A percentile compares a stretch with the other conserved stretches of the same genome.
Conservation (phyloP, 495 filamentous ascomycete genomes). For the Aspergillus olivimuriae region DNA sequence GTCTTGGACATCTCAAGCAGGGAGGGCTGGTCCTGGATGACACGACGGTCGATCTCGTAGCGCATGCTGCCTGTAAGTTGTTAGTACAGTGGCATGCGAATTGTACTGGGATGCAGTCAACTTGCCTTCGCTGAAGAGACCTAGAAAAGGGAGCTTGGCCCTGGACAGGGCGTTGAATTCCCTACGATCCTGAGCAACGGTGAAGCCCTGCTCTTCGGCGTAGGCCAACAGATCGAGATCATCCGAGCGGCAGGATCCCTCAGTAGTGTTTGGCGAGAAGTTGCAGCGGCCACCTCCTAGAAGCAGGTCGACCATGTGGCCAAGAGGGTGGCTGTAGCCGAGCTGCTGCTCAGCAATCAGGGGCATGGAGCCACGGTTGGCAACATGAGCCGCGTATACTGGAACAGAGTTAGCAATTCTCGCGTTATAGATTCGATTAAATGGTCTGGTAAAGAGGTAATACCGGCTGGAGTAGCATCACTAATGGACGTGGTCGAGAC, state of each 20-base stretch:
- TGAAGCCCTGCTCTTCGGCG: slow-evolving; percentile 3
- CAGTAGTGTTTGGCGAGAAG: not conserved
- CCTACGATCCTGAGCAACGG: not conserved
- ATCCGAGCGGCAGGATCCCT: slow-evolving; percentile 3
- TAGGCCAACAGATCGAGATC: slow-evolving; percentile 4
- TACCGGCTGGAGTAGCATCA: slow-evolving; percentile 4
- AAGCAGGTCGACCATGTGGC: slow-evolving; percentile 2
- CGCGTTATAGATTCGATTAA: no score
- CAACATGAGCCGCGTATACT: slow-evolving; percentile 4
- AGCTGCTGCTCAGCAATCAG: slow-evolving; percentile 4
- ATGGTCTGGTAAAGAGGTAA: no score
- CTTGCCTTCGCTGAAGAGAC: slow-evolving; percentile 4
- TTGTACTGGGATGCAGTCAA: not conserved
- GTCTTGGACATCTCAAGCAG: slow-evolving; percentile 1
- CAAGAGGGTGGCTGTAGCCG: slow-evolving; percentile 1
- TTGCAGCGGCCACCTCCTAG: slow-evolving; percentile 6
- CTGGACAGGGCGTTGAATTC: slow-evolving; percentile 2
- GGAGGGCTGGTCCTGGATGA: slow-evolving; percentile 3
- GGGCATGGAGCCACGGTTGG: not conserved
- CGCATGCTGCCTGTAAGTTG: slow-evolving; percentile 2
- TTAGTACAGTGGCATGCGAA: not conserved
- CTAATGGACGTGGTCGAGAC: slow-evolving; percentile 2
- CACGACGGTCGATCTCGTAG: slow-evolving; percentile 5
- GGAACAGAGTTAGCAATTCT: no score
- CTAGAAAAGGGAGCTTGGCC: not conserved